Evolutionary conservation across 441 rosid genomes (phyloP).

Genomic region (Jatropha multifida): DNA sequence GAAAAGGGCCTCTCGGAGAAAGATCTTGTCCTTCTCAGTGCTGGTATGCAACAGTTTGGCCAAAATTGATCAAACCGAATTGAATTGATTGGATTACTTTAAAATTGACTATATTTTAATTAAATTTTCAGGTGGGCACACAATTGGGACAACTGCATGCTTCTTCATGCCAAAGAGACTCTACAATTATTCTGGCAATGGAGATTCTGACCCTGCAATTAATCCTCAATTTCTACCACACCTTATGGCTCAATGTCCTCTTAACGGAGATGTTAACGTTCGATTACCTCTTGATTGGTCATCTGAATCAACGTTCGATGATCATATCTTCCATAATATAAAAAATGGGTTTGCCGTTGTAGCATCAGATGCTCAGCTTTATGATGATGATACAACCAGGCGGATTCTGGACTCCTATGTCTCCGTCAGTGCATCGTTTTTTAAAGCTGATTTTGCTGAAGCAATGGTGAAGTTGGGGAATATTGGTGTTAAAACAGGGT

Average conservation of each 20-base stretch:
- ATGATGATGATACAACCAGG: constrained; percentile 39
- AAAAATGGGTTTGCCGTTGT: constrained; percentile 54
- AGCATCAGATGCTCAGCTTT: constrained; percentile 61
- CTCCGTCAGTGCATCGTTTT: constrained; percentile 26
- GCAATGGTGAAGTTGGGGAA: constrained; percentile 68
- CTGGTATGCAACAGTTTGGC: constrained; percentile 23
- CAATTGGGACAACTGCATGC: constrained; percentile 68
- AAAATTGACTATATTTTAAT: no score
- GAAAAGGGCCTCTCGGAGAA: constrained; percentile 59
- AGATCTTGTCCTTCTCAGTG: constrained; percentile 71
- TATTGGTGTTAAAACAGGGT: constrained; percentile 54
- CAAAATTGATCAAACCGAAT: no score
- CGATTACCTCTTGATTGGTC: constrained; percentile 54
- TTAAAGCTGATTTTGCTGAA: constrained; percentile 48
- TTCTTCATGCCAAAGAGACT: constrained; percentile 57
- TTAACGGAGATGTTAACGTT: constrained; percentile 36
- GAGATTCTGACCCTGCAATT: constrained; percentile 54
- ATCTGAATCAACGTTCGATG: constrained; percentile 41
- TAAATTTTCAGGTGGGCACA: constrained; percentile 51
- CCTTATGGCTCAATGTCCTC: constrained; percentile 50
- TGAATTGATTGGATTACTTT: no score
- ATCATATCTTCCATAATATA: constrained; percentile 53
- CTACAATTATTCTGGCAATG: constrained; percentile 43
- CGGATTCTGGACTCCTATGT: constrained; percentile 41
- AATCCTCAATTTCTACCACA: constrained; percentile 36